Percentiles rank a stretch among this genome's conserved stretches.
phyloP scores from a whole-genome alignment of 306 rosid genomes.

The Acacia melanoxylon region DNA sequence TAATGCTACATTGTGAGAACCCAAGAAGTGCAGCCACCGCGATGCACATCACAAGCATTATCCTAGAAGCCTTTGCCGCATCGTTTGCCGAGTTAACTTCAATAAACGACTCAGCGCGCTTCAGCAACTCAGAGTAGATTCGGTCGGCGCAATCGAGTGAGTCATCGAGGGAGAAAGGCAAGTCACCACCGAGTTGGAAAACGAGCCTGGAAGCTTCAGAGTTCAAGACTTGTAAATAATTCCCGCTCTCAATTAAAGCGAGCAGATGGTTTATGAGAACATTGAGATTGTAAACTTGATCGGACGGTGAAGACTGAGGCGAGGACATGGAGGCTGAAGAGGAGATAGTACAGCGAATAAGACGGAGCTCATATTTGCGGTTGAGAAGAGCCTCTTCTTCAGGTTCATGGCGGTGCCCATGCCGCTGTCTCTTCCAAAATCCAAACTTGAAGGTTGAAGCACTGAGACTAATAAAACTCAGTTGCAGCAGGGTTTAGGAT shows the following conservation, averaged over 20 bases:
- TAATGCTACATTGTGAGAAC: conserved; percentile 69
- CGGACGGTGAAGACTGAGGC: conserved; percentile 21
- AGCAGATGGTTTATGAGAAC: conserved; percentile 45
- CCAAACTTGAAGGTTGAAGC: neutral
- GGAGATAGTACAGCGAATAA: conserved; percentile 66
- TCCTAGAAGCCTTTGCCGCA: conserved; percentile 45
- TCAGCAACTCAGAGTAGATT: conserved; percentile 55
- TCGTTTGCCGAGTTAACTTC: conserved; percentile 34
- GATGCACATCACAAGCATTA: conserved; percentile 49
- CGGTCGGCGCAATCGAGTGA: conserved; percentile 53
- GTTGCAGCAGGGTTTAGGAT: conserved; percentile 41
- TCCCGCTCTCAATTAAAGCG: conserved; percentile 59
- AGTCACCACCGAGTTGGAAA: conserved; percentile 39
- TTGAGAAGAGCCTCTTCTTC: conserved; percentile 21
- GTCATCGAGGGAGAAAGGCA: conserved; percentile 21
- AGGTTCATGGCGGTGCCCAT: conserved; percentile 23
- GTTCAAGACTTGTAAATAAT: conserved; percentile 55
- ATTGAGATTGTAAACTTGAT: conserved; percentile 28
- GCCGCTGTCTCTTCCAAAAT: neutral
- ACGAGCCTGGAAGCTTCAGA: conserved; percentile 48
- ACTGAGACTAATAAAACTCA: neutral
- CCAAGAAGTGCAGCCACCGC: conserved; percentile 69
- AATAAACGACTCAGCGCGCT: conserved; percentile 60
- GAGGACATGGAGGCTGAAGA: conserved; percentile 28
- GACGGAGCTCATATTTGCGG: conserved; percentile 74